Percentiles rank a stretch among this genome's conserved stretches.
These are phyloP conservation scores for Auriscalpium vulgare DNA, from an alignment of 768 basidiomycete genomes.

Conservation along the genomic window DNA sequence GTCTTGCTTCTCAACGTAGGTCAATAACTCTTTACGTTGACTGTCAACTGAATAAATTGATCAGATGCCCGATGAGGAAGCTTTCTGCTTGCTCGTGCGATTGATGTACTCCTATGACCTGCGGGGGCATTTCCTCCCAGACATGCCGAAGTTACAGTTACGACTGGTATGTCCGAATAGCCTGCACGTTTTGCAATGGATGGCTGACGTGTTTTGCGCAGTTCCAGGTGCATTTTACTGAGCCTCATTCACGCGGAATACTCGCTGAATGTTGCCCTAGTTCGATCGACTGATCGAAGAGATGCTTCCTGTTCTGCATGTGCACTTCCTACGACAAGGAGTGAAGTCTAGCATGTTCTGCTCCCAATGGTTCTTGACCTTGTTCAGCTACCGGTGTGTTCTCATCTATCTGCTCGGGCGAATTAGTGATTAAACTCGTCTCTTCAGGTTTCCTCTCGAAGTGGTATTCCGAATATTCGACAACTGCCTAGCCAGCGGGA, in stretches of 20 bases:
- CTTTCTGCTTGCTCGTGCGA: constrained; percentile 89
- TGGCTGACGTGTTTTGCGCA: background rate
- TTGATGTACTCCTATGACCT: constrained; percentile 96
- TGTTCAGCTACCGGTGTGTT: constrained; percentile 87
- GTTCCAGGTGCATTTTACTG: constrained; percentile 45
- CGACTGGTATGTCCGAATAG: constrained; percentile 56
- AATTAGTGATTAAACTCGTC: background rate
- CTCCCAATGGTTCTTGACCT: constrained; percentile 96
- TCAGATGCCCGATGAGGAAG: constrained; percentile 99
- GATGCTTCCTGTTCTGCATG: constrained; percentile 81
- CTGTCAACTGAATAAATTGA: background rate
- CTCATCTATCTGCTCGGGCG: background rate
- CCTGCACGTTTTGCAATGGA: background rate
- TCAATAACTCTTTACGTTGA: background rate
- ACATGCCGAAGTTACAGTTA: constrained; percentile 95
- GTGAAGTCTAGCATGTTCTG: constrained; percentile 98
- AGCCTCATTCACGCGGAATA: background rate
- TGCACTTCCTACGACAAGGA: constrained; percentile 90
- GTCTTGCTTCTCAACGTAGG: constrained; percentile 82
- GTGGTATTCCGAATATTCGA: constrained; percentile 96
- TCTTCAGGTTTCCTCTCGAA: constrained; percentile 77
- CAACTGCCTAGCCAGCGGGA: constrained; percentile 91
- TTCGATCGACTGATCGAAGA: constrained; percentile 95
- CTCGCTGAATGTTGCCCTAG: constrained; percentile 28
- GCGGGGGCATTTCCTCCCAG: constrained; percentile 94